Conservation (phyloP, 495 filamentous ascomycete genomes). For the Terfezia boudieri region DNA sequence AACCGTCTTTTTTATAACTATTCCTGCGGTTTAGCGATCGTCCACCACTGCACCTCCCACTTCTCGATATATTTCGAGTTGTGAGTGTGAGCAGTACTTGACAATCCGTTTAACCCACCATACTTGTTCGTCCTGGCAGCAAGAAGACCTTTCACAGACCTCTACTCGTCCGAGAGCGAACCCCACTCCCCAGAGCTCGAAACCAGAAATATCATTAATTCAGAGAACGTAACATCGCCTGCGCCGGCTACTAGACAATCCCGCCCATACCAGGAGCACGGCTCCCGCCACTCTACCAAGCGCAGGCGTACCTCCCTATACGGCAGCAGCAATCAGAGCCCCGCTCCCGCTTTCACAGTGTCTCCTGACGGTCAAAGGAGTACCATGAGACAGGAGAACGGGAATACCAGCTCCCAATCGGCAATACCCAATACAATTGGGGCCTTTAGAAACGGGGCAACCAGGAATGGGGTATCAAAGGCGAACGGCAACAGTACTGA, state of each 20-base stretch:
- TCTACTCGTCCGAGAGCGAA: constrained; percentile 19
- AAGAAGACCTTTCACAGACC: constrained; percentile 19
- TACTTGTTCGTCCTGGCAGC: constrained; percentile 20
- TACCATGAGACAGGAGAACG: constrained; percentile 17
- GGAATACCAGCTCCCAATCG: constrained; percentile 10
- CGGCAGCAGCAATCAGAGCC: constrained; percentile 8
- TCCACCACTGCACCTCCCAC: constrained; percentile 19
- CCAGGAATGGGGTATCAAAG: constrained; percentile 12
- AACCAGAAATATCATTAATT: constrained; percentile 1
- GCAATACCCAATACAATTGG: constrained; percentile 4
- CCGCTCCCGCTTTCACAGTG: constrained; percentile 2
- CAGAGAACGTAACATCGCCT: constrained; percentile 2
- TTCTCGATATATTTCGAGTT: constrained; percentile 19
- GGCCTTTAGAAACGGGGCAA: neutral
- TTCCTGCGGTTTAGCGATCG: constrained; percentile 13
- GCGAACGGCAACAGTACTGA: constrained; percentile 13
- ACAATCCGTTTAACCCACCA: constrained; percentile 15
- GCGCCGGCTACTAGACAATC: constrained; percentile 8
- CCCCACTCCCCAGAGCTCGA: constrained; percentile 8
- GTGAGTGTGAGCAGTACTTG: constrained; percentile 19
- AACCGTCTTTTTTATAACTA: too few species aligned
- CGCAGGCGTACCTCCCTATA: constrained; percentile 17
- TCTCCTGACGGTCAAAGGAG: neutral
- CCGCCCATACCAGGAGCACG: constrained; percentile 8
- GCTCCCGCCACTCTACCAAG: constrained; percentile 10